Evolutionary conservation across 768 basidiomycete genomes (phyloP), one percentile per base, ranked within the genome.

Genomic region (Boletus eberwhitei): DNA sequence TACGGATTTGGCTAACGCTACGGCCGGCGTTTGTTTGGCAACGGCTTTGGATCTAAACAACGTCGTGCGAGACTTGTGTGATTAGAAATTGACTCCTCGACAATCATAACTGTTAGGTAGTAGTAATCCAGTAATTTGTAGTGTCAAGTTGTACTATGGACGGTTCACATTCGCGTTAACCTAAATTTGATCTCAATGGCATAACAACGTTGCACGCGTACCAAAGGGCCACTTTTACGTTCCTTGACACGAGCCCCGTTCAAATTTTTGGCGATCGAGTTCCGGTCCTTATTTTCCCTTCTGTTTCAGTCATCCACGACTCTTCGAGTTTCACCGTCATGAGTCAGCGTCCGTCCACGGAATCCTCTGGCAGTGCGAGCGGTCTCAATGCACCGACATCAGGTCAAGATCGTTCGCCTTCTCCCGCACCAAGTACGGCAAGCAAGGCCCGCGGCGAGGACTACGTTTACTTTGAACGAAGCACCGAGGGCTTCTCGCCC

Each of bases 391-490:
- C 64, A 14, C n/a, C 59, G 4, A 24, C 59, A 46, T 52, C 66
- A 26, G 56, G 47, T 8, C 68, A 57, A 41, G 66, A 69, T 48
- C 69, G 69, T 2, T 55, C 69, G 3, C 58, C 63, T 58, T 72
- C 70, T 36, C 70, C 70, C 8, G 61, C 60, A 26, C 62, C 69
- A 12, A 67, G 67, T 50, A 73, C 69, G 51, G 55, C 65, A 58
- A 65, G 60, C 59, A 72, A 51, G 49, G 8, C 61, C 17, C 69
- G 61, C 36, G 68, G 71, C 55, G 60, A 64, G 32, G 82, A 86
- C 80, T 95, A 98, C 73, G 94, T 98, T 64, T 96, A 95, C 77
- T 99, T 98, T 72, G 89, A 97, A 71, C 82, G 96, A 58, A 86
- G 86, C 48, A 88, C 89, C 1, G 74, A 79, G 39, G 84, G 82